These are phyloP conservation scores for Sugiyamaella mastotermitis DNA, from an alignment of 805 yeast species.

Conservation along the genomic window DNA sequence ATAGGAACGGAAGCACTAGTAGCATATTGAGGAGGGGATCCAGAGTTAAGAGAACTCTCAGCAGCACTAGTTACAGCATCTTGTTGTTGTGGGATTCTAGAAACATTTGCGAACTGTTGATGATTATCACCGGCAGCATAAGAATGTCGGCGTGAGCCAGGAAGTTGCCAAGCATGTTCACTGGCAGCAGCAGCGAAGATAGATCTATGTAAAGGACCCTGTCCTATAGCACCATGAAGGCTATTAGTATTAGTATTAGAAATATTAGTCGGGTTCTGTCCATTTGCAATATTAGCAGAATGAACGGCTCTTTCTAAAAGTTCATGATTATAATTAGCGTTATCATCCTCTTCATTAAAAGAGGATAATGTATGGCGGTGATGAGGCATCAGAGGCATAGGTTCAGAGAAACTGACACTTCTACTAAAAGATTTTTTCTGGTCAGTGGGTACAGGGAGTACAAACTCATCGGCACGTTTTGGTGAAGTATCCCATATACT, in stretches of 20 bases:
- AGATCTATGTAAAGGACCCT: constrained; percentile 3
- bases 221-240: constrained; percentile 9
- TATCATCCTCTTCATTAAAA: constrained; percentile 17
- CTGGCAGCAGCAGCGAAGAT: neutral
- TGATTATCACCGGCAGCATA: constrained; percentile 15
- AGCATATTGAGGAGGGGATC: neutral
- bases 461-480: constrained; percentile 5
- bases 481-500: constrained; percentile 6
- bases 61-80: too few relatives aligned
- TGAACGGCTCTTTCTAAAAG: constrained; percentile 2
- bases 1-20: neutral
- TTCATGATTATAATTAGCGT: too few relatives aligned
- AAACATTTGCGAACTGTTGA: too few relatives aligned
- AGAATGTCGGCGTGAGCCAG: constrained; percentile 22
- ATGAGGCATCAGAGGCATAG: constrained; percentile 7
- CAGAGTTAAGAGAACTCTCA: neutral
- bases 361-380: constrained; percentile 13
- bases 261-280: too few relatives aligned
- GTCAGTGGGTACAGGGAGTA: constrained; percentile 6
- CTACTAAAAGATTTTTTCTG: constrained; percentile 14
- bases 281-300: too few relatives aligned
- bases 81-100: too few relatives aligned
- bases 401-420: constrained; percentile 13
- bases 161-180: constrained; percentile 9
- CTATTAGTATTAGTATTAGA: neutral